Percentiles rank a stretch among this genome's conserved stretches.
These are phyloP conservation scores for Apophysomyces sp. DNA, from an alignment of 371 early-diverging fungal species.

Conservation along the genomic window DNA sequence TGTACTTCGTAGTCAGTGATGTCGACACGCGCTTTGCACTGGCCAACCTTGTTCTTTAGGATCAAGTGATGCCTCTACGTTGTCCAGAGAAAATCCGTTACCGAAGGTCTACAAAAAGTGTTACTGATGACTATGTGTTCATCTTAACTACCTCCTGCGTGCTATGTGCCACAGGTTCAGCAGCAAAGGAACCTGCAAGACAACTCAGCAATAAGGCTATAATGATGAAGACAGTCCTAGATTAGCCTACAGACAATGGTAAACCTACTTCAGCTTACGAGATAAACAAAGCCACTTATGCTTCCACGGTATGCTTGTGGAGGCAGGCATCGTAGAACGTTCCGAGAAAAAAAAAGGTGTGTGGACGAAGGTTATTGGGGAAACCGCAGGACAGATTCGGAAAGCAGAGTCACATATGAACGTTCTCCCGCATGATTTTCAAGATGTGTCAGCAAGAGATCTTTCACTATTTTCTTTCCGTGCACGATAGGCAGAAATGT, in stretches of 20 bases:
- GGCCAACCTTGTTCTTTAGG: background rate
- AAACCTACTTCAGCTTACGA: background rate
- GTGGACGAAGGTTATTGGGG: background rate
- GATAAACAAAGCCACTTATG: background rate
- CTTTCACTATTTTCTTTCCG: too few relatives aligned
- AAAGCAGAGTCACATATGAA: too few relatives aligned
- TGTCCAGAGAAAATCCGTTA: background rate
- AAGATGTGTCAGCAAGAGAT: too few relatives aligned
- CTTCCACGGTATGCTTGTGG: background rate
- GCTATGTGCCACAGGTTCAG: background rate
- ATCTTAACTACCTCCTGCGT: background rate
- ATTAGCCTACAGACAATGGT: background rate
- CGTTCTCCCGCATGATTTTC: background rate
- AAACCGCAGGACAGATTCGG: too few relatives aligned
- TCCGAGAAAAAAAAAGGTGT: background rate
- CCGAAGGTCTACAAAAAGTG: background rate
- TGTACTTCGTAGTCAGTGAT: background rate
- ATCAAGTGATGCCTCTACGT: background rate
- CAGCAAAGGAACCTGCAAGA: background rate
- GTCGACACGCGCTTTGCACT: background rate
- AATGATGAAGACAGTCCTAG: background rate
- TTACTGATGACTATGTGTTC: background rate
- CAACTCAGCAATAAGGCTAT: background rate
- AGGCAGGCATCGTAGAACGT: background rate
- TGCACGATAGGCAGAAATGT: too few relatives aligned